These are phyloP conservation scores for Pelargonium citronellum DNA, from an alignment of 441 rosid genomes.

Conservation along the genomic window DNA sequence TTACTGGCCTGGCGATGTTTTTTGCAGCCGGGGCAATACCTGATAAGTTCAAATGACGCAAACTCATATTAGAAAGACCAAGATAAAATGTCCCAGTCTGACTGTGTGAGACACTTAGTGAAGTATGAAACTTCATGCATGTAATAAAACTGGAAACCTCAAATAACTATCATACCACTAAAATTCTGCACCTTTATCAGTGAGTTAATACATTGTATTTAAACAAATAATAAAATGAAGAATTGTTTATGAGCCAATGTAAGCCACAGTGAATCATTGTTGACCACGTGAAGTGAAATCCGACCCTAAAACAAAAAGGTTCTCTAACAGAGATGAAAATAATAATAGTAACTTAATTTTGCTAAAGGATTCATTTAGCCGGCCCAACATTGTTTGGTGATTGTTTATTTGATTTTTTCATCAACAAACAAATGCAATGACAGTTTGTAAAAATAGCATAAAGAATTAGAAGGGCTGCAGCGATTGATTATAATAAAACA, in stretches of 20 bases:
- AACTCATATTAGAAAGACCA: conserved; percentile 23
- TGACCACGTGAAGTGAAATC: not conserved
- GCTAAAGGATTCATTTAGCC: too few species aligned
- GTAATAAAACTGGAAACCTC: not conserved
- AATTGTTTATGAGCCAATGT: not conserved
- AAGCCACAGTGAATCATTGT: not conserved
- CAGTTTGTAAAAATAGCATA: not conserved
- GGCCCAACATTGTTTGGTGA: too few species aligned
- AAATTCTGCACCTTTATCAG: conserved; percentile 3
- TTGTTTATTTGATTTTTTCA: not conserved
- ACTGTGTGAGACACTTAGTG: not conserved
- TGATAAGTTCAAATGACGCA: conserved; percentile 24
- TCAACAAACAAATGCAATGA: not conserved
- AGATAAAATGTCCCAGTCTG: conserved; percentile 8
- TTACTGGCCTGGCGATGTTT: conserved; percentile 65
- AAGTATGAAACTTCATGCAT: conserved; percentile 5
- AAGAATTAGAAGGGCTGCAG: not conserved
- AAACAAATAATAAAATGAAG: not conserved
- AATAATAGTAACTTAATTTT: not conserved
- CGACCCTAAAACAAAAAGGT: not conserved
- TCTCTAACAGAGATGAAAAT: not conserved
- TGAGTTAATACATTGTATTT: not conserved
- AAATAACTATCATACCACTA: not conserved
- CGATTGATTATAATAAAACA: not conserved
- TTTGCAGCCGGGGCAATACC: conserved; percentile 76